Conservation (phyloP, 1,139 yeast species). For the Pneumocystis oryctolagi region DNA sequence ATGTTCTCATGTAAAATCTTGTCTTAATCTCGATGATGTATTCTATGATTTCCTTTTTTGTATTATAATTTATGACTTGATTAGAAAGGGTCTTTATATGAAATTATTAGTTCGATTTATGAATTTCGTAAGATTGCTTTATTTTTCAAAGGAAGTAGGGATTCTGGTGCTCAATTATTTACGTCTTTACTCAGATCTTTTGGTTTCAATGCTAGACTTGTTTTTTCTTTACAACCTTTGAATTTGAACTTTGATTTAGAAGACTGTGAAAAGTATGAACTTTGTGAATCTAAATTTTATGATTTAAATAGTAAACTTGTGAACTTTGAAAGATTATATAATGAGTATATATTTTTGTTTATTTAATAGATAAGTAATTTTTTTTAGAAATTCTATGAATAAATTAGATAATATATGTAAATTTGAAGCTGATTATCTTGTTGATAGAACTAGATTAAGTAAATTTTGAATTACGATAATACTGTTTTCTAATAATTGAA, state of each 20-base stretch:
- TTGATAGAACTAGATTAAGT: neutral
- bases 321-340: neutral
- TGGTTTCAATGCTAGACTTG: constrained; percentile 58
- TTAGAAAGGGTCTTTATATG: neutral
- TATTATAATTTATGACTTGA: neutral
- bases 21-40: neutral
- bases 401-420: neutral
- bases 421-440: neutral
- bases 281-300: neutral
- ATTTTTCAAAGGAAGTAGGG: constrained; percentile 45
- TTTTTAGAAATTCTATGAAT: neutral
- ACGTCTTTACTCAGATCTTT: constrained; percentile 58
- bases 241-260: constrained; percentile 45
- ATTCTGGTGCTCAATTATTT: constrained; percentile 75
- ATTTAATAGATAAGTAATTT: neutral
- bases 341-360: neutral
- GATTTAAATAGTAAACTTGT: neutral
- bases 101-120: neutral
- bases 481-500: neutral
- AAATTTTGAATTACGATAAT: neutral
- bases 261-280: neutral
- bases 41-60: neutral
- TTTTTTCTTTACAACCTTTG: constrained; percentile 78
- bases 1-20: neutral
- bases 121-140: neutral